Conservation (phyloP, 306 rosid species). For the Erythrophleum fordii region DNA sequence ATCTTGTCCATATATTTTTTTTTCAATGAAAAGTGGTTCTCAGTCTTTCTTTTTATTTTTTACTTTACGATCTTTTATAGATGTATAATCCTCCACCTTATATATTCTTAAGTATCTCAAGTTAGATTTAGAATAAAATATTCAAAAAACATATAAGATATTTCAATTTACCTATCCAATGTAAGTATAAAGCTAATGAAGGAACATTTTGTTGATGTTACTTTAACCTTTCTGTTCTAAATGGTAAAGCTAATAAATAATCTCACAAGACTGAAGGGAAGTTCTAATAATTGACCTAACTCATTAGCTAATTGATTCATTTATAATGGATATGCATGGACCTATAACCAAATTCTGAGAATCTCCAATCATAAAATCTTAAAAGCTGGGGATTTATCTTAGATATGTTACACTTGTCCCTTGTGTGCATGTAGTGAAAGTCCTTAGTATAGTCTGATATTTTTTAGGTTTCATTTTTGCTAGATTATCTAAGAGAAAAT, state of each 20-base stretch:
- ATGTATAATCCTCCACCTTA: constrained; percentile 13
- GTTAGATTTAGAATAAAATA: neutral
- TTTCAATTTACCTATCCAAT: neutral
- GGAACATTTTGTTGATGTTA: neutral
- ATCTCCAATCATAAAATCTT: neutral
- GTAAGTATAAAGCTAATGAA: constrained; percentile 5
- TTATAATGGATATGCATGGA: neutral
- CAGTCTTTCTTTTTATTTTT: neutral
- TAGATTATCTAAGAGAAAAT: neutral
- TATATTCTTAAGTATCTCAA: neutral
- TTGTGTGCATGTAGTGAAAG: neutral
- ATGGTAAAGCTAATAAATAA: neutral
- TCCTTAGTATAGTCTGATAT: neutral
- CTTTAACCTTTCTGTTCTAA: constrained; percentile 4
- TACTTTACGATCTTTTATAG: neutral
- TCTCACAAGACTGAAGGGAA: neutral
- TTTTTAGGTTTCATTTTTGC: neutral
- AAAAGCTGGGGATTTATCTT: neutral
- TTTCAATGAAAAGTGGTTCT: constrained; percentile 5
- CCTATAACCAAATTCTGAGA: neutral
- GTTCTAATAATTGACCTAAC: neutral
- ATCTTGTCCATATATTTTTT: neutral
- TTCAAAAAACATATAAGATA: neutral
- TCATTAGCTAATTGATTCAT: constrained; percentile 6
- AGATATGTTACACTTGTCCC: neutral